These are phyloP conservation scores for Mitosporidium daphniae DNA, from an alignment of 371 early-diverging fungal genomes.

Conservation along the genomic window DNA sequence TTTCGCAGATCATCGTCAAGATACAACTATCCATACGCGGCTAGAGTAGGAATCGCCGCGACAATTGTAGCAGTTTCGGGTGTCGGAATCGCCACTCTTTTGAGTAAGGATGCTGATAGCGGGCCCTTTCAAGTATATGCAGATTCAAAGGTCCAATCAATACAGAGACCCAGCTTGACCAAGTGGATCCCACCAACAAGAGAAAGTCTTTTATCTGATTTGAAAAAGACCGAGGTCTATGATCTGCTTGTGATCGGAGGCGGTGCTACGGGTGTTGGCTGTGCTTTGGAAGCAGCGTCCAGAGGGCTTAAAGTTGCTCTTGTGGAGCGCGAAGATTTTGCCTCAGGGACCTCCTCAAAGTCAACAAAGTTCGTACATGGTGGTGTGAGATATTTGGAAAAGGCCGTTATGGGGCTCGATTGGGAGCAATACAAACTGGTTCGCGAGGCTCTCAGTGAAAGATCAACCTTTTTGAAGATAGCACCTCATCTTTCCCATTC, in stretches of 20 bases:
- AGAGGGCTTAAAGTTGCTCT: constrained; percentile 77
- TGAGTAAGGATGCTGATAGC: no score
- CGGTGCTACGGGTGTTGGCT: constrained; percentile 85
- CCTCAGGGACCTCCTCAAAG: constrained; percentile 69
- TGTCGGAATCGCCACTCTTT: no score
- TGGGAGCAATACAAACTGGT: constrained; percentile 87
- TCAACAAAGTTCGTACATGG: constrained; percentile 95
- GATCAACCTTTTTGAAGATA: constrained; percentile 58
- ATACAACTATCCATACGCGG: no score
- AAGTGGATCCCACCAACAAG: constrained; percentile 5
- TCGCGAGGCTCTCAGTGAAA: constrained; percentile 71
- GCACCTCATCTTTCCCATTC: constrained; percentile 75
- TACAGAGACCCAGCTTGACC: no score
- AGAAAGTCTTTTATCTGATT: constrained; percentile 2
- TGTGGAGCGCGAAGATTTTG: constrained; percentile 85
- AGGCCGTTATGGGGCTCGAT: constrained; percentile 71
- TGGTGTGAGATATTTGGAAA: constrained; percentile 92
- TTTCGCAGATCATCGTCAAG: no score
- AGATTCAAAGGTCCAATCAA: no score
- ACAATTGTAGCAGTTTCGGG: no score
- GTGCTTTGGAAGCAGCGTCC: constrained; percentile 77
- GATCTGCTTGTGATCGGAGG: constrained; percentile 89
- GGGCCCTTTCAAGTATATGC: no score
- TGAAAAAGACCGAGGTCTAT: constrained; percentile 4
- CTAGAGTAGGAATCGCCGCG: no score